Percentiles rank a stretch among this genome's conserved stretches.
Conservation (phyloP, 805 yeast species). For the Myxozyma melibiosi region DNA sequence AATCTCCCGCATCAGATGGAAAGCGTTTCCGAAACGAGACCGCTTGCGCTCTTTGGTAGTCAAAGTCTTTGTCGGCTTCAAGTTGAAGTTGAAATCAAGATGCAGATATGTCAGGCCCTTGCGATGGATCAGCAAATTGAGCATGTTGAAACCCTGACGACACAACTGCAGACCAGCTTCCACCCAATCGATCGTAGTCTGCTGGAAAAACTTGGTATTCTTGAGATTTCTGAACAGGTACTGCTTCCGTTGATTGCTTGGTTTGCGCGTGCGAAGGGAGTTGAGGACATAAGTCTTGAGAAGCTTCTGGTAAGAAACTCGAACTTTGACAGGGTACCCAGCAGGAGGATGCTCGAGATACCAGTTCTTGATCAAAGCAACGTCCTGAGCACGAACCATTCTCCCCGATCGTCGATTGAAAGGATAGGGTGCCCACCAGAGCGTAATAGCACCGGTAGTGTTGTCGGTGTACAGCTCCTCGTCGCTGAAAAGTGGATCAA, state of each 20-base stretch:
- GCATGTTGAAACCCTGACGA: slow-evolving; percentile 91
- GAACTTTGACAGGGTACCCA: slow-evolving; percentile 68
- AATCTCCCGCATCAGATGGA: slow-evolving; percentile 89
- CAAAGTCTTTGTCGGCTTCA: slow-evolving; percentile 93
- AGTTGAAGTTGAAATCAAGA: slow-evolving; percentile 90
- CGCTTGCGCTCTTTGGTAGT: slow-evolving; percentile 96
- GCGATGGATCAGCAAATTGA: slow-evolving; percentile 83
- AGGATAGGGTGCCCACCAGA: slow-evolving; percentile 86
- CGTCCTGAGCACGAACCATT: slow-evolving; percentile 85
- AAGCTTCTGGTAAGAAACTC: slow-evolving; percentile 88
- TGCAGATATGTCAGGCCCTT: slow-evolving; percentile 91
- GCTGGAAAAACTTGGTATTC: slow-evolving; percentile 84
- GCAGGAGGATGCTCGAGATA: slow-evolving; percentile 66
- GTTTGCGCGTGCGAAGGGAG: slow-evolving; percentile 57
- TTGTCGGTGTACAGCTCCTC: slow-evolving; percentile 51
- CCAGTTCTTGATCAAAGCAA: slow-evolving; percentile 81
- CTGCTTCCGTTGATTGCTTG: slow-evolving; percentile 53
- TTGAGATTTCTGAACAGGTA: slow-evolving; percentile 66
- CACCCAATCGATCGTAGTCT: slow-evolving; percentile 94
- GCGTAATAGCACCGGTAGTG: slow-evolving; percentile 55
- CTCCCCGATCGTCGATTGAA: slow-evolving; percentile 73
- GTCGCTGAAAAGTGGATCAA: slow-evolving; percentile 58
- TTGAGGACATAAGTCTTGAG: slow-evolving; percentile 73
- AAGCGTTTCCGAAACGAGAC: slow-evolving; percentile 94
- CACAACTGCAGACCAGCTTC: slow-evolving; percentile 96